Percentiles rank a stretch among this genome's conserved stretches.
Evolutionary conservation across 495 filamentous ascomycete genomes (phyloP).

Genomic region (Xanthoparmelia taractica): DNA sequence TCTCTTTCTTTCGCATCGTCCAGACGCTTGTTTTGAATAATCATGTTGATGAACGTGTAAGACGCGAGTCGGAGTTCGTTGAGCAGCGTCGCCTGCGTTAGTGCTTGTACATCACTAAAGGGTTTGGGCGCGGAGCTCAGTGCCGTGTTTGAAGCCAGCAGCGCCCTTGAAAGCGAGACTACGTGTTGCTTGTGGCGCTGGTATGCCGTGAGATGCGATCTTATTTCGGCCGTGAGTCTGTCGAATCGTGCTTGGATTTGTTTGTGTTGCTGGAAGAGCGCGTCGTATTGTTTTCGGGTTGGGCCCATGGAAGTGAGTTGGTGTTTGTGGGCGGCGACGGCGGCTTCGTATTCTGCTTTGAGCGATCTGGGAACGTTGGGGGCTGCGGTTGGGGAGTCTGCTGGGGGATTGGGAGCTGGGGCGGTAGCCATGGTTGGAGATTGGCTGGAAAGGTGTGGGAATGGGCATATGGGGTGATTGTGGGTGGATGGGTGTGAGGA

Average conservation of each 20-base stretch:
- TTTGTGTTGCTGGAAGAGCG: neutral
- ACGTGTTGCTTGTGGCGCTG: neutral
- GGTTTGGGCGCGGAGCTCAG: neutral
- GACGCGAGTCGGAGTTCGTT: neutral
- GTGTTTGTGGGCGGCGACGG: neutral
- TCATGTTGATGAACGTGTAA: neutral
- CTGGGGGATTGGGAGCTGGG: neutral
- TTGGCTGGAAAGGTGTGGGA: neutral
- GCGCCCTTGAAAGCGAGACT: neutral
- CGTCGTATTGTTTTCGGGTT: neutral
- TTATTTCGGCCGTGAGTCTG: neutral
- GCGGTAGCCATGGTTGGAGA: neutral
- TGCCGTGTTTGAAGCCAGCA: neutral
- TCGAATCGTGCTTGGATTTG: neutral
- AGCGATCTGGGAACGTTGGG: neutral
- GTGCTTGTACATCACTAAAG: neutral
- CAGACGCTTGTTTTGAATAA: neutral
- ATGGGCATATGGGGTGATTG: neutral
- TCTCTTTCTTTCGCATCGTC: neutral
- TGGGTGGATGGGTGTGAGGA: neutral
- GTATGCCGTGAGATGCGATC: neutral
- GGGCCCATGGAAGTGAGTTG: rapidly evolving
- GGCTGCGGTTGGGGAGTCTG: neutral
- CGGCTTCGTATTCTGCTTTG: neutral
- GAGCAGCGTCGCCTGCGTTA: neutral